Base-by-base conservation (phyloP, 306 rosid genomes). In the Citrullus mucosospermus region DNA sequence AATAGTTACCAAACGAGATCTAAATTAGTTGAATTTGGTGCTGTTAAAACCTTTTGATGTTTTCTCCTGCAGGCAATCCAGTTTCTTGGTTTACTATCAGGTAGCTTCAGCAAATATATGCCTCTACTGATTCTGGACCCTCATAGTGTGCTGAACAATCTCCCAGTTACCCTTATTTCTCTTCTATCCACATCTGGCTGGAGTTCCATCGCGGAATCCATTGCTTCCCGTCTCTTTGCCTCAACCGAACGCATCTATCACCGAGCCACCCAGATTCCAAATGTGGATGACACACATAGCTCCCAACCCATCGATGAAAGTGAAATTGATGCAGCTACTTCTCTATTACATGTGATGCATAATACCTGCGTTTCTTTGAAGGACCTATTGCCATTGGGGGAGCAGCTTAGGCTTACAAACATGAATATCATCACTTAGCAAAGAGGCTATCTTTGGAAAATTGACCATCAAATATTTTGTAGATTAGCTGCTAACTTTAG, bases 91-190 rank as follows among this genome's bases (percentile, higher is more conserved):
- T 85, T 92, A 78, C 85, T 95, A 28, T 89, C 97, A 13, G 93
- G 96, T 75, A 76, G 88, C 84, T 87, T 89, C 85, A 83, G 96
- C 92, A 91, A 94, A 83, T 94, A 92, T 62, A 90, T 94, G 97
- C 92, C 98, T 62, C 53, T 91, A 18, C 89, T 95, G 82, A 86
- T 85, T 57, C 85, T 89, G 78, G 93, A 95, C 81, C 90, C 83
- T 78, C 88, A 62, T 9, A 38, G 67, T 2, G 91, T 95, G 80
- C 82, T 89, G 84, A 83, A 80, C 67, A 93, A 95, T 89, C 87
- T 95, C 72, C 97, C 98, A 11, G 87, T 92, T 71, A 88, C 93
- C 22, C 88, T 95, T 34, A 79, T 84, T 59, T 94, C 97, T 53
- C 96, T 95, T 73, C 80, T 95, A 44, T 81, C 87, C 18, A 89